Percentiles rank a stretch among this genome's conserved stretches.
phyloP scores from a whole-genome alignment of 352 stramenopile species.

The Phytopythium aichiense region DNA sequence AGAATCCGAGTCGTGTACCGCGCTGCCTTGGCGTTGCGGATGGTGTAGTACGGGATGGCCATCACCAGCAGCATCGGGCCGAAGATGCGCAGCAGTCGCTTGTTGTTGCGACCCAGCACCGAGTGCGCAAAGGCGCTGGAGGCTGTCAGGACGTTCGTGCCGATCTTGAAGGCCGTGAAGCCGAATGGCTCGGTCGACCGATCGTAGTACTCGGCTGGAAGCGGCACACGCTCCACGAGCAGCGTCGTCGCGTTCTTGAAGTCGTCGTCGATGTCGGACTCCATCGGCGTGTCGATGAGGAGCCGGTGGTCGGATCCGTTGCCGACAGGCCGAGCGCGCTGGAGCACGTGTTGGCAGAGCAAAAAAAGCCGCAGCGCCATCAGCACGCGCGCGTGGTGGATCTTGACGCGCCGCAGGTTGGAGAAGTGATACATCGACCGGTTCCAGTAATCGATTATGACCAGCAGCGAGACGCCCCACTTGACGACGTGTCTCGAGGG shows the following conservation, averaged over 20 bases:
- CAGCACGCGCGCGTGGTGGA: slow-evolving; percentile 79
- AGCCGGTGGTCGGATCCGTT: slow-evolving; percentile 73
- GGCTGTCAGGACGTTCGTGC: slow-evolving; percentile 69
- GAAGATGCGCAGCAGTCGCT: slow-evolving; percentile 53
- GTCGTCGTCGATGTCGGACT: slow-evolving; percentile 86
- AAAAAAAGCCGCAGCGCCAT: slow-evolving; percentile 82
- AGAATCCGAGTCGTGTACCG: slow-evolving; percentile 74
- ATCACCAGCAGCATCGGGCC: slow-evolving; percentile 54
- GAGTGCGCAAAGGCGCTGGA: slow-evolving; percentile 78
- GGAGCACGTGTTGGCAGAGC: slow-evolving; percentile 78
- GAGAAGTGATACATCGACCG: slow-evolving; percentile 79
- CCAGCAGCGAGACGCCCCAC: slow-evolving; percentile 44
- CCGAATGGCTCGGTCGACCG: slow-evolving; percentile 73
- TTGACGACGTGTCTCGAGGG: slow-evolving; percentile 64
- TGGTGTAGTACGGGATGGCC: slow-evolving; percentile 79
- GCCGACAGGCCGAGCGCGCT: slow-evolving; percentile 63
- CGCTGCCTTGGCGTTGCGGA: slow-evolving; percentile 67
- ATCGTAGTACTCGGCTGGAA: slow-evolving; percentile 83
- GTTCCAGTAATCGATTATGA: slow-evolving; percentile 72
- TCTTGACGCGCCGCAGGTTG: slow-evolving; percentile 79
- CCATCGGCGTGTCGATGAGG: slow-evolving; percentile 80
- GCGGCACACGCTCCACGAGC: slow-evolving; percentile 73
- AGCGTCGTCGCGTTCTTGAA: slow-evolving; percentile 81
- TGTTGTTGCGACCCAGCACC: slow-evolving; percentile 60
- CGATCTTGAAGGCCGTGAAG: slow-evolving; percentile 82